Base-by-base conservation (phyloP, 2,329 filamentous ascomycete species). In the Fusarium ramigenum region DNA sequence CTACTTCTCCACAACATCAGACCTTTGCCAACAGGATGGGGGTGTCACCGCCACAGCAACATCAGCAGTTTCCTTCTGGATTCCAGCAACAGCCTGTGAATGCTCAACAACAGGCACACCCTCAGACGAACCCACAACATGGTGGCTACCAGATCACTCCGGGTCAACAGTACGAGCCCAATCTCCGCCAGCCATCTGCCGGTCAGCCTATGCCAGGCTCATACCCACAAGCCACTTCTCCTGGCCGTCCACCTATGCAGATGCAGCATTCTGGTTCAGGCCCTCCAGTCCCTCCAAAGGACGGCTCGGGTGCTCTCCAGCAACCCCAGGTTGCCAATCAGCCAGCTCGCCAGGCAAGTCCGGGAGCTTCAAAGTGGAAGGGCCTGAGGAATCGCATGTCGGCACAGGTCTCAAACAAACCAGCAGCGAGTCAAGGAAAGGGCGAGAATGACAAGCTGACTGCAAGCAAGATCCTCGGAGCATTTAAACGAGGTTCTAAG, bases 401-500 rank as follows among this genome's bases (percentile, higher is more conserved):
- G 7, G 79, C 65, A 25, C 82, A 83, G 54, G 70, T 77, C 56
- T 60, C 69, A 4, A 73, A 73, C 8, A 78, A 70, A 44, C 59
- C 67, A 47, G 60, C 67, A 19, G 58, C 75, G 14, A 60, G 50
- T 12, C 72, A 76, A 28, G 57, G 54, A 34, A 77, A 75, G 56
- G 30, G 62, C 8, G 77, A 78, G 12, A 74, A 68, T 16, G 69
- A 63, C 15, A 78, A 79, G 19, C 70, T 70, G 57, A 67, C 75
- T 19, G 66, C 75, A 4, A 77, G 70, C 23, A 83, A 80, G 66
- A 62, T 83, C 2, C 60, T 81, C 1, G 75, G 77, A 2, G 80
- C 80, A 2, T 79, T 83, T 47, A 82, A 80, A 68, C 76, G 79
- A 73, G 74, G 65, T 36, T 79, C 79, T 9, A 82, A 79, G 66